These are phyloP conservation scores for Coemansia erecta DNA, from an alignment of 192 early-diverging fungal species.

Conservation along the genomic window DNA sequence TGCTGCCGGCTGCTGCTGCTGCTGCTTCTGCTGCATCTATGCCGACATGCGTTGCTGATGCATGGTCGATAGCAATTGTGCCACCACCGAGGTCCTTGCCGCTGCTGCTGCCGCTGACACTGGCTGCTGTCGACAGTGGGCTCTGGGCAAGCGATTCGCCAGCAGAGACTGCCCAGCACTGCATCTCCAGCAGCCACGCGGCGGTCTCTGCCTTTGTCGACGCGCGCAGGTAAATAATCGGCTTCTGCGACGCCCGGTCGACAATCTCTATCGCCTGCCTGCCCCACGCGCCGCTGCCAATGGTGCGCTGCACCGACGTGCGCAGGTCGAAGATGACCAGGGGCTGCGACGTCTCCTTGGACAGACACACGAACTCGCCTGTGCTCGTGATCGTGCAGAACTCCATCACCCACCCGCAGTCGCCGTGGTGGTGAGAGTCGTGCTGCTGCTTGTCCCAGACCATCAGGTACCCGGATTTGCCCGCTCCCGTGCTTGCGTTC, in stretches of 20 bases:
- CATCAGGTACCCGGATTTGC: slow-evolving; percentile 33
- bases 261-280: slow-evolving; percentile 18
- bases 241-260: slow-evolving; percentile 1
- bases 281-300: slow-evolving; percentile 14
- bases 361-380: slow-evolving; percentile 12
- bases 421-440: neutral
- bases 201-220: slow-evolving; percentile 21
- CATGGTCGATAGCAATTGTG: no score
- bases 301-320: slow-evolving; percentile 3
- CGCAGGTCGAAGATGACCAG: slow-evolving; percentile 9
- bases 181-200: slow-evolving; percentile 36
- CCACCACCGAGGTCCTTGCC: slow-evolving; percentile 1
- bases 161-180: slow-evolving; percentile 8
- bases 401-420: slow-evolving; percentile 11
- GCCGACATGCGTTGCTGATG: neutral
- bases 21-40: slow-evolving; percentile 1
- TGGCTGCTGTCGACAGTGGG: slow-evolving; percentile 2
- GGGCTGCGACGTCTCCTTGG: slow-evolving; percentile 11
- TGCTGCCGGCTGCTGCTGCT: slow-evolving; percentile 2
- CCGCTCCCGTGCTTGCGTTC: neutral
- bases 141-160: neutral
- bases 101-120: slow-evolving; percentile 6
- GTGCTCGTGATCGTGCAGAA: slow-evolving; percentile 21
- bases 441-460: slow-evolving; percentile 26
- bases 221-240: slow-evolving; percentile 25